Evolutionary conservation across 2,329 filamentous ascomycete genomes (phyloP).

Genomic region (Macroventuria anomochaeta): DNA sequence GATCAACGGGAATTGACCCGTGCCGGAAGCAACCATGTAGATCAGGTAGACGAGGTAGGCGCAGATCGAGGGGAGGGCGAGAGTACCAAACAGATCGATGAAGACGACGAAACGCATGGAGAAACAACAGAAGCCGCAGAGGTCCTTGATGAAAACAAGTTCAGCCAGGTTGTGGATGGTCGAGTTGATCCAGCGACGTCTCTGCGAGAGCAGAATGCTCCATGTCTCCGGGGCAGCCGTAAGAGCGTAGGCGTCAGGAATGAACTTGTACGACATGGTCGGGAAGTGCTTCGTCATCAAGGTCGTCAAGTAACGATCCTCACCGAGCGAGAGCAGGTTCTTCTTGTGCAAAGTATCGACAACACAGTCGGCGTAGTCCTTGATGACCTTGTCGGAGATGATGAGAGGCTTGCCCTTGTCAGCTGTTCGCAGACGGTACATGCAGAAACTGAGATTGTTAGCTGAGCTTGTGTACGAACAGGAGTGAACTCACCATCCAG

Average conservation of each 20-base stretch:
- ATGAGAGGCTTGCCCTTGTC: constrained; percentile 95
- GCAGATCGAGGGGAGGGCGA: constrained; percentile 89
- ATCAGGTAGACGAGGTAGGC: constrained; percentile 88
- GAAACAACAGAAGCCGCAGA: constrained; percentile 99
- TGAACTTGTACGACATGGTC: constrained; percentile 93
- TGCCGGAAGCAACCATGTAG: constrained; percentile 72
- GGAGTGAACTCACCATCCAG: constrained; percentile 80
- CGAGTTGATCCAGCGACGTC: constrained; percentile 99
- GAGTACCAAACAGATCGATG: constrained; percentile 89
- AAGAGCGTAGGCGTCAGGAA: constrained; percentile 88
- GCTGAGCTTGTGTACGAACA: constrained; percentile 5
- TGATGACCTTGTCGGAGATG: constrained; percentile 85
- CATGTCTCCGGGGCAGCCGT: constrained; percentile 94
- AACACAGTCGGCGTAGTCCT: constrained; percentile 85
- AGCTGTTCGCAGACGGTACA: constrained; percentile 94
- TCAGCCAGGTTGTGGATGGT: constrained; percentile 96
- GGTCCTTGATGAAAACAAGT: constrained; percentile 85
- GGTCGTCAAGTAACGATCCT: constrained; percentile 96
- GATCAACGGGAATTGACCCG: constrained; percentile 80
- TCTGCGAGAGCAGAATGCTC: constrained; percentile 93
- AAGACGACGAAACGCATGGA: constrained; percentile 97
- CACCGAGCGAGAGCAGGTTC: constrained; percentile 90
- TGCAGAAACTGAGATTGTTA: constrained; percentile 77
- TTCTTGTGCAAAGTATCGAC: constrained; percentile 95
- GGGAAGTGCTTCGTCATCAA: constrained; percentile 99